Evolutionary conservation across 106 monocot species (phyloP).

Genomic region (Dendrobium huoshanense): DNA sequence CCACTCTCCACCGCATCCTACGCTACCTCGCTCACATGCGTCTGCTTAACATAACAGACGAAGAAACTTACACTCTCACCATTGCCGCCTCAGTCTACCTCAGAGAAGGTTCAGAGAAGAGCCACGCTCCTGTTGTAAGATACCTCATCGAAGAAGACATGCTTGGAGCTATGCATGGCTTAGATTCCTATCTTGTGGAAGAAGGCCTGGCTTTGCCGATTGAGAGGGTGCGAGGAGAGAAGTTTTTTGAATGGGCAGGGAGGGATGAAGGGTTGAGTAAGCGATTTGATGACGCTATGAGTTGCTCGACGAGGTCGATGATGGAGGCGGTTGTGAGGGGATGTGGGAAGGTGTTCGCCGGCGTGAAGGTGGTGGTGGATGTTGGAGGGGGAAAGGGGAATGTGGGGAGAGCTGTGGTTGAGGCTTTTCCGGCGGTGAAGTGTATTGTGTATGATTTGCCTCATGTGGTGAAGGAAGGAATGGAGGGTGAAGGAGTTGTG

Average conservation of each 20-base stretch:
- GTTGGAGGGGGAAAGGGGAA: conserved; percentile 19
- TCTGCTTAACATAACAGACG: background rate
- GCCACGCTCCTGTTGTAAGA: background rate
- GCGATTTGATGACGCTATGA: conserved; percentile 15
- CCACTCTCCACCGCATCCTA: conserved; percentile 13
- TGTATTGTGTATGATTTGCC: conserved; percentile 12
- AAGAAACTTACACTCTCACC: background rate
- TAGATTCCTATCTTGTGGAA: background rate
- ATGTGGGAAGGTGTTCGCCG: background rate
- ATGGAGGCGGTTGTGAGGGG: background rate
- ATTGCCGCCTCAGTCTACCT: conserved; percentile 2
- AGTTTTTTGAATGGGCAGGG: background rate
- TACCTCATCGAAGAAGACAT: background rate
- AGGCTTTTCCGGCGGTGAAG: conserved; percentile 9
- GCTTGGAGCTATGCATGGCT: background rate
- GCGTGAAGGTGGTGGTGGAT: conserved; percentile 18
- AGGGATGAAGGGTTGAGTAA: background rate
- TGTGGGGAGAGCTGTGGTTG: background rate
- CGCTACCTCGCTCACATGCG: conserved; percentile 7
- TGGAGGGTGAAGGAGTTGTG: background rate
- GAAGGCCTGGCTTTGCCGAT: background rate
- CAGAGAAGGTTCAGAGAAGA: background rate
- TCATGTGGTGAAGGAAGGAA: conserved; percentile 6
- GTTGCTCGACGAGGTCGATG: background rate
- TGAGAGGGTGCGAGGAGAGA: background rate